Base-by-base conservation (phyloP, 768 basidiomycete species). In the Mycena amicta region DNA sequence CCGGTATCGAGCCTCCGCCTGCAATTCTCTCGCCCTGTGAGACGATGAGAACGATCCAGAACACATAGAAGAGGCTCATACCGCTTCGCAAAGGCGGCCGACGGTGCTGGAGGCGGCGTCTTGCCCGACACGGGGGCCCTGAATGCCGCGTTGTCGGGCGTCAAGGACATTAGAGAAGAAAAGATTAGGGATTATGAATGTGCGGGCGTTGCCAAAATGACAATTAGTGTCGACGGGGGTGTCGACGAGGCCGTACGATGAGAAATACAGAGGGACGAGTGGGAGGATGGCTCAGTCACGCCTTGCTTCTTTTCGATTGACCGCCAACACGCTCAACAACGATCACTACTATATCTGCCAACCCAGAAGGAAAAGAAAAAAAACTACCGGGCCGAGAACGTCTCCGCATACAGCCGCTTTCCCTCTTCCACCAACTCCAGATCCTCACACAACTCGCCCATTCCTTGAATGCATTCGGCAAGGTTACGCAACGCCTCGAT, bases 1-100 rank as follows among this genome's bases (percentile, higher is more conserved):
- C 66, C 88, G 81, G 74, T 92, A 95, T 75, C 87, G 84, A 67
- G 72, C 88, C 71, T 91, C 89, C 53, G 85, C 87, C 69, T 91
- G 88, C 39, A 94, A 80, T 74, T 96, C 94, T 67, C 93, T 81
- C 55, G 93, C 91, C 67, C 95, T 95, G 67, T 15, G 47, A 12
- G 50, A 33, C 40, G 55, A 12, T 61, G 61, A 60, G 71, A 63
- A 61, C 50, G 56, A 58, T 53, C 29, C 47, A 64, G 50, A 63
- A 51, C 63, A 46, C 61, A 65, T 27, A 22, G 51, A 20, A 61
- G 68, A 57, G 46, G 22, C 13, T 5, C 80, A 28, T 45, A 92
- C 92, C 92, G 86, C 82, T 93, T 93, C 29, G 92, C 91, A 74
- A 81, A 93, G 23, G 91, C 92, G 62, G 92, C 92, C 56, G 92